phyloP scores from a whole-genome alignment of 1,139 yeast genomes.

The Kurtzmaniella quercitrusa region DNA sequence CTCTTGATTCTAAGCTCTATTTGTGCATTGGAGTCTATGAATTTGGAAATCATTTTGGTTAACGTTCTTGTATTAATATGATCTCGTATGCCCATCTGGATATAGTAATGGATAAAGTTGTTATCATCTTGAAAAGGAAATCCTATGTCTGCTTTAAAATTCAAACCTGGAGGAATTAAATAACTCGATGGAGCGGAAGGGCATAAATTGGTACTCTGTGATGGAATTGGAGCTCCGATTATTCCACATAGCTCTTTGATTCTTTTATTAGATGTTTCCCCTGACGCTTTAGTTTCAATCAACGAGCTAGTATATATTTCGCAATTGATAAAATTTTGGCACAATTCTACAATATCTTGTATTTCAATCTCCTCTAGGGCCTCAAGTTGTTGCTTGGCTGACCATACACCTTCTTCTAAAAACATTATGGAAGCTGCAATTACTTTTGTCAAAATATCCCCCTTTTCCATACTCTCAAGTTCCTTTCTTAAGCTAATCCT shows the following conservation, averaged over 20 bases:
- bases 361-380: constrained; percentile 26
- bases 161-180: constrained; percentile 29
- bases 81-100: constrained; percentile 50
- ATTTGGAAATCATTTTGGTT: constrained; percentile 40
- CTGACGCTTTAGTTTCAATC: not conserved
- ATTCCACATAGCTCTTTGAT: too few species aligned
- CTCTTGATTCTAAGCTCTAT: constrained; percentile 46
- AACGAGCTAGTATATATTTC: not conserved
- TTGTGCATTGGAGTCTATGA: constrained; percentile 36
- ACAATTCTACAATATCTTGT: constrained; percentile 6
- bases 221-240: too few species aligned
- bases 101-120: constrained; percentile 45
- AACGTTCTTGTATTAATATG: constrained; percentile 28
- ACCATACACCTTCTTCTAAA: constrained; percentile 51
- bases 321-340: not conserved
- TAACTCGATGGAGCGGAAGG: constrained; percentile 23
- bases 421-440: constrained; percentile 45
- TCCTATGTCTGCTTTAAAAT: constrained; percentile 21
- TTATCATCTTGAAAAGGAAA: constrained; percentile 39
- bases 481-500: constrained; percentile 39
- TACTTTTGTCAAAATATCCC: constrained; percentile 38
- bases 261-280: not conserved
- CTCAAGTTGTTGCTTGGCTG: constrained; percentile 44
- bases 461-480: constrained; percentile 34
- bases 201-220: too few species aligned